phyloP scores from a whole-genome alignment of 1,139 yeast species.

The Pichia sp. region DNA sequence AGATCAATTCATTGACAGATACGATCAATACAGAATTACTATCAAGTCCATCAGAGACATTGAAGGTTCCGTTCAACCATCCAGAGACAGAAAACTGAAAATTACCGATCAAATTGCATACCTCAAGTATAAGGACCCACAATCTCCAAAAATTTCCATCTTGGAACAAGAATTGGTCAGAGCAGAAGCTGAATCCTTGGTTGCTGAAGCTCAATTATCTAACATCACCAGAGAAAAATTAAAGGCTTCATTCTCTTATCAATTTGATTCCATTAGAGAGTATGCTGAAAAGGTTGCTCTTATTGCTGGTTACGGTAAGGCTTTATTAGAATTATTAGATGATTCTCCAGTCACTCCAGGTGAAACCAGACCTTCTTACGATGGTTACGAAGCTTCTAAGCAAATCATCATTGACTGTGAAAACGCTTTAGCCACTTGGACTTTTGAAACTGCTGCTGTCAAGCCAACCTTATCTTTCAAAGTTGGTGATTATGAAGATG shows the following conservation, averaged over 20 bases:
- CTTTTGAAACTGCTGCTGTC: constrained; percentile 71
- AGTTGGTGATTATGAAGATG: constrained; percentile 60
- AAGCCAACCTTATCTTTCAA: constrained; percentile 76
- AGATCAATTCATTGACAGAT: constrained; percentile 79
- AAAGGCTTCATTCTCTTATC: constrained; percentile 78
- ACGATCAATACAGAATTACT: constrained; percentile 80
- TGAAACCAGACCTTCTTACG: constrained; percentile 83
- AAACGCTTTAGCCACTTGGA: constrained; percentile 77
- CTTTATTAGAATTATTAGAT: constrained; percentile 71
- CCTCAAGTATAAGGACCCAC: constrained; percentile 78
- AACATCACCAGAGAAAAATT: constrained; percentile 82
- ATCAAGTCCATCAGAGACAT: constrained; percentile 75
- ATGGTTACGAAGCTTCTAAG: constrained; percentile 81
- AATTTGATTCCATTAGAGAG: constrained; percentile 77
- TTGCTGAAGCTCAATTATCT: constrained; percentile 85
- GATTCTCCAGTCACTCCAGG: constrained; percentile 87
- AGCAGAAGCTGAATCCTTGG: constrained; percentile 85
- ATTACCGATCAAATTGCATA: constrained; percentile 80
- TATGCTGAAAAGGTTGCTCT: constrained; percentile 77
- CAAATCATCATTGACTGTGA: constrained; percentile 83
- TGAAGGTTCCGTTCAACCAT: constrained; percentile 82
- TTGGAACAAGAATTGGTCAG: constrained; percentile 84
- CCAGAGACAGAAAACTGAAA: constrained; percentile 79
- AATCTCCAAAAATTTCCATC: constrained; percentile 71
- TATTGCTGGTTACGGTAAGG: constrained; percentile 87